Base-by-base conservation (phyloP, 2,329 filamentous ascomycete genomes). In the Fusarium transvaalense region DNA sequence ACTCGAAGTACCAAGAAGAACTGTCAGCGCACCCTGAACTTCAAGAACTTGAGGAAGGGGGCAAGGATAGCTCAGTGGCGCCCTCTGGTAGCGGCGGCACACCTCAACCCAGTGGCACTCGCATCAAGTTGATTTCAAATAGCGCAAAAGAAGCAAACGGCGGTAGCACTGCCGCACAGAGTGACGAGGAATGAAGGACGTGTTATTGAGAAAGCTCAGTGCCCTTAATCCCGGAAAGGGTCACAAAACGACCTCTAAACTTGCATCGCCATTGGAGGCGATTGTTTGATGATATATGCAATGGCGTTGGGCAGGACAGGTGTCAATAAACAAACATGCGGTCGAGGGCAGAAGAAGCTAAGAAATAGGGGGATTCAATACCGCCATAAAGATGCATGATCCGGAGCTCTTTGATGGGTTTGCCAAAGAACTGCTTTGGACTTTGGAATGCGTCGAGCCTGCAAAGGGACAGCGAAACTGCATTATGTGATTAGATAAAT, bases 91-190 rank as follows among this genome's bases (percentile, higher is more conserved):
- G 81, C 61, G 84, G 84, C 19, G 85, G 86, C 51, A 94, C 92
- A 27, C 91, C 92, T 25, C 84, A 90, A 74, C 86, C 88, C 35
- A 85, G 82, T 66, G 79, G 84, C 15, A 88, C 87, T 6, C 84
- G 90, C 58, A 94, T 95, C 79, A 94, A 91, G 82, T 83, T 95
- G 65, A 91, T 84, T 45, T 82, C 80, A 38, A 82, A 76, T 61
- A 71, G 77, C 43, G 74, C 78, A 10, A 78, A 77, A 53, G 79
- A 80, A 55, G 72, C 74, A 27, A 82, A 82, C 19, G 76, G 80
- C 21, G 76, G 74, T 23, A 81, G 78, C 65, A 78, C 79, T 50
- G 75, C 78, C 9, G 76, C 78, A 54, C 83, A 84, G 72, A 88
- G 86, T 74, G 86, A 88, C 66, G 84, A 87, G 63, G 86, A 88